These are phyloP conservation scores for Arachnomyces sp. DNA, from an alignment of 2,329 filamentous ascomycete genomes.

Conservation along the genomic window DNA sequence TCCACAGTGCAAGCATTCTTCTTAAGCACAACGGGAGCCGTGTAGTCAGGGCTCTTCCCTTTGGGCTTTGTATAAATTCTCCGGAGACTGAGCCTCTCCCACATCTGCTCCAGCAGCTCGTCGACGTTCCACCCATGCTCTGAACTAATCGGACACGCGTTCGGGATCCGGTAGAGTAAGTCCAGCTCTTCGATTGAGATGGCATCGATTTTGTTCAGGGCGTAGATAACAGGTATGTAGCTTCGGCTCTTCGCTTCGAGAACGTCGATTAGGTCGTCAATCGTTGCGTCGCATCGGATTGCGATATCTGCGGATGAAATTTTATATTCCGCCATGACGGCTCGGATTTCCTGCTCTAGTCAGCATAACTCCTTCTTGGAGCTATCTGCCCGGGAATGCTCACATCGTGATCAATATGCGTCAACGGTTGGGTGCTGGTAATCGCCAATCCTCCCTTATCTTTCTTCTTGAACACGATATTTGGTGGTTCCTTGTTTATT, in stretches of 20 bases:
- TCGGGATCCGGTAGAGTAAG: conserved; percentile 89
- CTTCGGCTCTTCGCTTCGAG: conserved; percentile 88
- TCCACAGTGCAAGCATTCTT: conserved; percentile 79
- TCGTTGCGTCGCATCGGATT: conserved; percentile 93
- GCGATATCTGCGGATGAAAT: conserved; percentile 96
- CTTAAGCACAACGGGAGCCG: conserved; percentile 79
- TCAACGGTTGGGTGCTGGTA: conserved; percentile 84
- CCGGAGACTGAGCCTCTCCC: conserved; percentile 87
- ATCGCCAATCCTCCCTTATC: conserved; percentile 96
- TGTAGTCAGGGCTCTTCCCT: conserved; percentile 87
- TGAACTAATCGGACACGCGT: conserved; percentile 92
- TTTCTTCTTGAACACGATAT: conserved; percentile 99
- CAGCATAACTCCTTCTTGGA: neutral
- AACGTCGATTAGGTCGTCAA: conserved; percentile 94
- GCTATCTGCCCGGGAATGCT: conserved; percentile 12
- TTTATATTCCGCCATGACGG: conserved; percentile 93
- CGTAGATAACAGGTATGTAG: conserved; percentile 98
- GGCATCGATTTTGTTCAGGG: conserved; percentile 96
- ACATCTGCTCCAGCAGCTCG: conserved; percentile 95
- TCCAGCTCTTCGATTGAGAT: conserved; percentile 98
- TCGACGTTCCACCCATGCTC: conserved; percentile 98
- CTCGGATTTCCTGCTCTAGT: conserved; percentile 68
- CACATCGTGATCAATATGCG: conserved; percentile 80
- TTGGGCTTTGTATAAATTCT: conserved; percentile 98
- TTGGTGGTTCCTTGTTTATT: conserved; percentile 93